phyloP scores from a whole-genome alignment of 306 rosid genomes.

The Mimosa bimucronata region DNA sequence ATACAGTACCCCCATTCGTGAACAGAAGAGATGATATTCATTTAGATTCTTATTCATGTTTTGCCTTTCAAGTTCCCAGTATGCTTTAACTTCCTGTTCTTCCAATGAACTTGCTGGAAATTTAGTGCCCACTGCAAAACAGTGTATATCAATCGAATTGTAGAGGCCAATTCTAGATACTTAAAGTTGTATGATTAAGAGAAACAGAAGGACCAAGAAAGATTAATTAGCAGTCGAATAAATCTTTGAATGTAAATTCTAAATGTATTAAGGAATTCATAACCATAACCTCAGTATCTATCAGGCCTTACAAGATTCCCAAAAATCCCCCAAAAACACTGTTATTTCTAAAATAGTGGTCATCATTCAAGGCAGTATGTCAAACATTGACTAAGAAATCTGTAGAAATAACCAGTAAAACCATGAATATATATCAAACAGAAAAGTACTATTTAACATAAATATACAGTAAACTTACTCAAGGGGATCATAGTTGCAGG shows the following conservation, averaged over 20 bases:
- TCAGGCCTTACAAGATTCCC: not conserved
- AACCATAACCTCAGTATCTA: conserved; percentile 1
- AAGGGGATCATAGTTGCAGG: conserved; percentile 79
- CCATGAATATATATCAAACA: conserved; percentile 15
- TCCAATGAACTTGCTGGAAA: conserved; percentile 65
- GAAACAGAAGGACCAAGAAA: conserved; percentile 13
- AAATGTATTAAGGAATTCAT: not conserved
- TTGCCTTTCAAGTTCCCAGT: conserved; percentile 67
- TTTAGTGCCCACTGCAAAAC: conserved; percentile 69
- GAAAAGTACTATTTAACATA: conserved; percentile 12
- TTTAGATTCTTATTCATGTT: conserved; percentile 62
- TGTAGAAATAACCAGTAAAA: conserved; percentile 1
- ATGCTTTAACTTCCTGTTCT: conserved; percentile 65
- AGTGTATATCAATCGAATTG: conserved; percentile 9
- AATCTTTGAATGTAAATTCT: not conserved
- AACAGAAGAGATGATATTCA: conserved; percentile 61
- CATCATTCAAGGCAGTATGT: too few relatives aligned
- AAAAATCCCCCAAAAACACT: too few relatives aligned
- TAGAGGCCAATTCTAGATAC: conserved; percentile 29
- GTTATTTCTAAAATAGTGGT: too few relatives aligned
- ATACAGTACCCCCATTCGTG: conserved; percentile 66
- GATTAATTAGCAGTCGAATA: conserved; percentile 11
- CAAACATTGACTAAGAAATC: conserved; percentile 9
- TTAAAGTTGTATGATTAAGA: conserved; percentile 12
- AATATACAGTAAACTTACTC: conserved; percentile 54